Evolutionary conservation across 2,329 filamentous ascomycete species (phyloP).

Genomic region (Metarhizium guizhouense): DNA sequence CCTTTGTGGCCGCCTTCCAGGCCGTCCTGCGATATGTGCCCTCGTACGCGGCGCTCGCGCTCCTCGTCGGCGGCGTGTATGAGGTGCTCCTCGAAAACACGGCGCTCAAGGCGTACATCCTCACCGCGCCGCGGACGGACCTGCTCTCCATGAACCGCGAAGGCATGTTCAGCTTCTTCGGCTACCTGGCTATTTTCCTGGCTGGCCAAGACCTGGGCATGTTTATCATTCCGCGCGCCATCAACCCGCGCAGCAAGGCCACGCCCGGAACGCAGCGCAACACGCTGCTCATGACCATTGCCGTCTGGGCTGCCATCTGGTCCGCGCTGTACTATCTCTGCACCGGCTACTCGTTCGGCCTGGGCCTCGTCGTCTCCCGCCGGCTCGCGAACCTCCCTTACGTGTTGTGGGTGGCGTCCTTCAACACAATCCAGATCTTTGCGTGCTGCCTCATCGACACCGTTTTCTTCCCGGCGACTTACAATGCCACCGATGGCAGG

Average conservation of each 20-base stretch:
- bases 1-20: constrained; percentile 79
- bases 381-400: constrained; percentile 91
- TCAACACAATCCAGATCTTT: constrained; percentile 77
- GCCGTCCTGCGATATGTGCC: constrained; percentile 60
- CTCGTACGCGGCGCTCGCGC: constrained; percentile 66
- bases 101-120: constrained; percentile 69
- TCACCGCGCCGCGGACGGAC: constrained; percentile 70
- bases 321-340: constrained; percentile 58
- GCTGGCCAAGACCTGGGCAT: constrained; percentile 79
- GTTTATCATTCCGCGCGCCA: constrained; percentile 59
- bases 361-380: constrained; percentile 71
- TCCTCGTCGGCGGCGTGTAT: constrained; percentile 61
- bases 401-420: constrained; percentile 83
- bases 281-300: constrained; percentile 54
- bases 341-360: constrained; percentile 60
- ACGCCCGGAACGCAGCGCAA: constrained; percentile 39
- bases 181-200: constrained; percentile 92
- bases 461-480: constrained; percentile 64
- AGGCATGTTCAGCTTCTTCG: constrained; percentile 88
- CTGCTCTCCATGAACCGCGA: constrained; percentile 87
- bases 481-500: constrained; percentile 45
- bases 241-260: constrained; percentile 32
- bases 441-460: constrained; percentile 72
- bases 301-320: constrained; percentile 60
- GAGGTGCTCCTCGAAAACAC: constrained; percentile 70